These are phyloP conservation scores for Pichia kudriavzevii DNA, from an alignment of 1,139 yeast species.

Conservation along the genomic window DNA sequence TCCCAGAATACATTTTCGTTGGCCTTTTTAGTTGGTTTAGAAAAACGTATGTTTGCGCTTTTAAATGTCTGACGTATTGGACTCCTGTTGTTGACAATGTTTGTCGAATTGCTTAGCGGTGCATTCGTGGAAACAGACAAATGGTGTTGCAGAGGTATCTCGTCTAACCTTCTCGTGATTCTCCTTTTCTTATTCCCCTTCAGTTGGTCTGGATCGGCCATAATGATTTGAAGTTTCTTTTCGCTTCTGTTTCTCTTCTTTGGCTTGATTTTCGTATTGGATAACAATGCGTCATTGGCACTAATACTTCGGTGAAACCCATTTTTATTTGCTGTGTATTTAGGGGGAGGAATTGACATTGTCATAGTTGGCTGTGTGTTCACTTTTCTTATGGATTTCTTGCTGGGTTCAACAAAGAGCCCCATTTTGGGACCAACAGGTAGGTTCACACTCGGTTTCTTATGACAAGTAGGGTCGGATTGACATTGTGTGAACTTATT, in stretches of 20 bases:
- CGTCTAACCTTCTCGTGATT: slow-evolving; percentile 1
- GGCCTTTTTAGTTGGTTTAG: too few species aligned
- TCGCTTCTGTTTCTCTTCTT: slow-evolving; percentile 3
- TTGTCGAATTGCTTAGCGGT: slow-evolving; percentile 16
- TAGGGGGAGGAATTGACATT: neutral
- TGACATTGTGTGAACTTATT: slow-evolving; percentile 6
- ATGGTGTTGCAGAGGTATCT: neutral
- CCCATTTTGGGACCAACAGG: slow-evolving; percentile 12
- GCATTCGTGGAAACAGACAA: too few species aligned
- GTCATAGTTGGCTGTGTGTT: slow-evolving; percentile 3
- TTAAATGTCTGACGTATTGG: too few species aligned
- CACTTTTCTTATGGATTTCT: slow-evolving; percentile 5
- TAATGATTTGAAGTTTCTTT: slow-evolving; percentile 12
- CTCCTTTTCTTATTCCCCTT: slow-evolving; percentile 11
- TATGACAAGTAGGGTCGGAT: neutral
- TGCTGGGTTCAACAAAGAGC: slow-evolving; percentile 8
- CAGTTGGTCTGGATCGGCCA: slow-evolving; percentile 15
- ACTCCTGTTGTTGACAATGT: slow-evolving; percentile 8
- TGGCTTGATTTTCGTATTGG: neutral
- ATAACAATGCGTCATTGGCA: slow-evolving; percentile 2
- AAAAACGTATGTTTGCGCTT: neutral
- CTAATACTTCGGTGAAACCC: slow-evolving; percentile 6
- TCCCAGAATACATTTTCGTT: slow-evolving; percentile 9
- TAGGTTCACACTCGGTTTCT: slow-evolving; percentile 1
- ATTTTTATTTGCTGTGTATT: neutral